Conservation (phyloP, 2,329 filamentous ascomycete genomes). For the Endoconidiophora laricicola region DNA sequence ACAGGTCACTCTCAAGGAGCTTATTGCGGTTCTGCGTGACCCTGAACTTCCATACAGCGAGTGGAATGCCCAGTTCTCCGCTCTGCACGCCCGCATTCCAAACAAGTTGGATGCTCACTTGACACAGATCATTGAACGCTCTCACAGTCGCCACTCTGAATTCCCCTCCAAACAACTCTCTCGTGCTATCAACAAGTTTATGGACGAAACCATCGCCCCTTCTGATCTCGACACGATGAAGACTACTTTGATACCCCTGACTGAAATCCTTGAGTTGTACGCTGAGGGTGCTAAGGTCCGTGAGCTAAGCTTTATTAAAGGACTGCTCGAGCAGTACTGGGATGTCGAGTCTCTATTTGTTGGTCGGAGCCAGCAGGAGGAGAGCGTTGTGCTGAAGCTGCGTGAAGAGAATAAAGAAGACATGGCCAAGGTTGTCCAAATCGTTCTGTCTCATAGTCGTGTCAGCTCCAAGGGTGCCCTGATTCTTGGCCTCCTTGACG, state of each 20-base stretch:
- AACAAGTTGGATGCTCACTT: constrained; percentile 76
- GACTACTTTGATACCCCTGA: constrained; percentile 56
- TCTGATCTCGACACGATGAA: constrained; percentile 59
- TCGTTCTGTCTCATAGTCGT: constrained; percentile 82
- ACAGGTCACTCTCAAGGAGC: constrained; percentile 66
- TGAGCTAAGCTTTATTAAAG: constrained; percentile 68
- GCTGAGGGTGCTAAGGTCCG: constrained; percentile 76
- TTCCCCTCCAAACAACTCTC: constrained; percentile 81
- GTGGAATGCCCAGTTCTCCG: constrained; percentile 90
- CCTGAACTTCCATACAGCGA: constrained; percentile 88
- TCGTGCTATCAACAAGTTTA: constrained; percentile 73
- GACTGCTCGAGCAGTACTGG: constrained; percentile 66
- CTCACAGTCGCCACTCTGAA: constrained; percentile 60
- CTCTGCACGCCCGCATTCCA: constrained; percentile 93
- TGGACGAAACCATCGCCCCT: constrained; percentile 66
- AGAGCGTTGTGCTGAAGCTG: constrained; percentile 83
- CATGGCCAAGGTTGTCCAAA: constrained; percentile 67
- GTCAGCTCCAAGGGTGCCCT: constrained; percentile 90
- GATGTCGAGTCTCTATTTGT: constrained; percentile 78
- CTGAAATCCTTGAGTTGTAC: constrained; percentile 64
- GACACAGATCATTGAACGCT: constrained; percentile 70
- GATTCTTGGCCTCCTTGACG: constrained; percentile 75
- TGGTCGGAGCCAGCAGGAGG: constrained; percentile 67
- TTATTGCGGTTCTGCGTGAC: constrained; percentile 79
- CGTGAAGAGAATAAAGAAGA: constrained; percentile 96